Evolutionary conservation across 306 rosid species (phyloP), one percentile per base, ranked within the genome.

Genomic region (Prunus mongolica): DNA sequence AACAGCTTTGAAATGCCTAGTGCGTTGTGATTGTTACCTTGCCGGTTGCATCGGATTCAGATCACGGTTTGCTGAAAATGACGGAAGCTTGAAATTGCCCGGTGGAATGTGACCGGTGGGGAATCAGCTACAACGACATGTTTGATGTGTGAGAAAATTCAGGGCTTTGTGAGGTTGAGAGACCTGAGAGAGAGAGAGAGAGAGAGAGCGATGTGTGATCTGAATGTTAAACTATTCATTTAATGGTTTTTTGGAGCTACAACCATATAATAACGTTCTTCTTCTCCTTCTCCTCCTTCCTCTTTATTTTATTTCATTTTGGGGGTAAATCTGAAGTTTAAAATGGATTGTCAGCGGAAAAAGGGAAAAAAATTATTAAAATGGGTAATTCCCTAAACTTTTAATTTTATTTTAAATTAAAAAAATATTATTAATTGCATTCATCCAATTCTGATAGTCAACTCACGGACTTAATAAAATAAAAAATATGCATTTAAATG

Each of bases 141-240:
- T 60, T 56, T 56, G 34, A 27, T 2, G 14, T 8, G 9, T 51
- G 58, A 46, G 71, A 41, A 65, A 73, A 73, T 60, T 73, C 68
- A 73, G 77, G 67, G 6, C n/a, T 30, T 46, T 73, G 12, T 72
- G 76, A 72, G 76, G 76, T 58, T 44, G 75, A 52, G 28, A 7
- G 3, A 38, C 44, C 44, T 38, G 44, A 34, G 41, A 38, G 44
- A 38, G 9, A 38, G 44, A 34, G 38, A 32, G 38, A 30, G 14
- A 32, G 44, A 24, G 38, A 56, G 55, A 67, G 72, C 34, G 50
- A 47, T 49, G 10, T 69, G 58, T 16, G 77, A 73, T 73, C 69
- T 61, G n/a, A 73, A 24, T 25, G 54, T 72, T 11, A n/a, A 72
- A 38, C 54, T 56, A 72, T 34, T 47, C 67, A 24, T 60, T 72